Evolutionary conservation across 345 rosid genomes (phyloP).

Genomic region (Eucalyptus tenuipes): DNA sequence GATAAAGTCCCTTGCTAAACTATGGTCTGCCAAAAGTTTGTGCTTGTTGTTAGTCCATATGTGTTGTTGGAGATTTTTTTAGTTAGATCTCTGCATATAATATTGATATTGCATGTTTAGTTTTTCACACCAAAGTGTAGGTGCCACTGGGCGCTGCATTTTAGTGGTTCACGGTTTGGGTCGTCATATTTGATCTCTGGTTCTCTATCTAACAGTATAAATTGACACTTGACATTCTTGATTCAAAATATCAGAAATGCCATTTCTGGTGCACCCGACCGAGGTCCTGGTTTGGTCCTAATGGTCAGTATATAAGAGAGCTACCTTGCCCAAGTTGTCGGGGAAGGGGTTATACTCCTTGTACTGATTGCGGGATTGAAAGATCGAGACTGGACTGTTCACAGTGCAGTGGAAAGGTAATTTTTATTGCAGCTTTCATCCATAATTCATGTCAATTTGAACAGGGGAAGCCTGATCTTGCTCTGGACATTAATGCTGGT

Average conservation of each 20-base stretch:
- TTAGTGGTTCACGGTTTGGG: not conserved
- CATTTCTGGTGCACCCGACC: conserved; percentile 32
- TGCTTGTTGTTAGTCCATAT: not conserved
- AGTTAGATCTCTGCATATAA: not conserved
- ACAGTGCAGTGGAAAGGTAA: conserved; percentile 78
- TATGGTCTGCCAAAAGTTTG: not conserved
- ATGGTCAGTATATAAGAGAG: conserved; percentile 84
- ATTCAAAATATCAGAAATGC: conserved; percentile 34
- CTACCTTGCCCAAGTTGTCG: conserved; percentile 93
- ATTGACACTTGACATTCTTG: not conserved
- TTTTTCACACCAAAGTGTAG: not conserved
- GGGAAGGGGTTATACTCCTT: conserved; percentile 88
- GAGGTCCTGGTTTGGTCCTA: conserved; percentile 94
- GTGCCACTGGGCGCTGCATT: not conserved
- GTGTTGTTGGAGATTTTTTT: not conserved
- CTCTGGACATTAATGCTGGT: not conserved
- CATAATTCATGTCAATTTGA: not conserved
- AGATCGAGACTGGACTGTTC: conserved; percentile 57
- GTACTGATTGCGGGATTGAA: conserved; percentile 78
- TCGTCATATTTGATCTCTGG: not conserved
- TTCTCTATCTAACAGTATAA: not conserved
- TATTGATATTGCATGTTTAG: not conserved
- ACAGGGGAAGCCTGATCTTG: not conserved
- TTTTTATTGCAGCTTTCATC: not conserved
- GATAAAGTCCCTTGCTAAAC: not conserved